Evolutionary conservation across 1,139 yeast species (phyloP).

Genomic region (Taphrina flavorubra): DNA sequence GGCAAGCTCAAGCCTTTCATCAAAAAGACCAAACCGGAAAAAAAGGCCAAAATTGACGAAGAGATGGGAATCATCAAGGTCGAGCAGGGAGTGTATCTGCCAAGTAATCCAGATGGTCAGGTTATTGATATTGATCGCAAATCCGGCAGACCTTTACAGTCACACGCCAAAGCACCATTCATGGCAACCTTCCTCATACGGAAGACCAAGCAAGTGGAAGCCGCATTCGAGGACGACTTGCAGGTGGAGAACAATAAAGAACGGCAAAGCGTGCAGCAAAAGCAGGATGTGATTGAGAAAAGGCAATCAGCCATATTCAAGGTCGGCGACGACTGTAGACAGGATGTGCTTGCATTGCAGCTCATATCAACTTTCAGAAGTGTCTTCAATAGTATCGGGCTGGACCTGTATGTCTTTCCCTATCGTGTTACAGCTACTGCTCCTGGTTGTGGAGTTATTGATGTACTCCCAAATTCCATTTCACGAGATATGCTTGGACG

Average conservation of each 20-base stretch:
- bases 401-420: constrained; percentile 90
- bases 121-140: constrained; percentile 89
- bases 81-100: constrained; percentile 85
- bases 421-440: constrained; percentile 97
- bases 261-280: constrained; percentile 50
- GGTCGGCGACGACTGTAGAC: constrained; percentile 99
- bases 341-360: constrained; percentile 93
- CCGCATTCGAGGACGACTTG: constrained; percentile 33
- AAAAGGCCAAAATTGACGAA: constrained; percentile 93
- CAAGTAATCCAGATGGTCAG: constrained; percentile 96
- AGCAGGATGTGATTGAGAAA: constrained; percentile 48
- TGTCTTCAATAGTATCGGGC: constrained; percentile 84
- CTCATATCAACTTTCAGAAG: constrained; percentile 88
- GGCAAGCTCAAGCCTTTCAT: constrained; percentile 94
- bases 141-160: constrained; percentile 94
- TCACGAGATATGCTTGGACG: constrained; percentile 98
- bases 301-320: constrained; percentile 98
- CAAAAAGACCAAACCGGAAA: constrained; percentile 92
- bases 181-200: constrained; percentile 92
- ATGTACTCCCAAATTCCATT: constrained; percentile 90
- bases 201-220: constrained; percentile 55
- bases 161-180: constrained; percentile 98
- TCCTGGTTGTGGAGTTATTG: constrained; percentile 99
- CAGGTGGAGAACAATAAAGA: constrained; percentile 55
- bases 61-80: constrained; percentile 85